Conservation (phyloP, 148 eudicot genomes). For the Camellia granthamiana region DNA sequence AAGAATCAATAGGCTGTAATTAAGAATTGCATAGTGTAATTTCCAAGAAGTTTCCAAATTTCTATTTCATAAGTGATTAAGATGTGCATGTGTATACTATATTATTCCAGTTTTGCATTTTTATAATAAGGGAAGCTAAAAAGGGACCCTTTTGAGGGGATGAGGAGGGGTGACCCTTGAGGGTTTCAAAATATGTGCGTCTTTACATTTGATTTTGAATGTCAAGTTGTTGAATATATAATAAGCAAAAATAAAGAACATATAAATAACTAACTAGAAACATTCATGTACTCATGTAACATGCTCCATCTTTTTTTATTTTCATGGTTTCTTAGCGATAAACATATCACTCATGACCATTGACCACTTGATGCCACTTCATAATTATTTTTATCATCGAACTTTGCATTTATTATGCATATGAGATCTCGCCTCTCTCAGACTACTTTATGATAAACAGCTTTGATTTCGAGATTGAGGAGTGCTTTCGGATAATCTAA, state of each 20-base stretch:
- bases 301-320: background rate
- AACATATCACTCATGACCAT: too few species aligned
- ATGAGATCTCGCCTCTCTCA: background rate
- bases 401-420: too few species aligned
- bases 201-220: background rate
- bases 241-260: background rate
- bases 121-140: background rate
- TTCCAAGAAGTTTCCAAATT: constrained; percentile 7
- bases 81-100: background rate
- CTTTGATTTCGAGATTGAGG: background rate
- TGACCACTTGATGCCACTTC: background rate
- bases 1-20: background rate
- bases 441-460: background rate
- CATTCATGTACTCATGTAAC: background rate
- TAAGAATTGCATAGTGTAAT: background rate
- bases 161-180: background rate
- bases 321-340: background rate
- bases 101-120: background rate
- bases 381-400: too few species aligned
- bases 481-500: too few species aligned
- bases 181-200: background rate
- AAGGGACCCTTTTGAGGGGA: background rate
- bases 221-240: background rate
- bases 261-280: background rate
- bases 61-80: background rate